These are phyloP conservation scores for Luffa acutangula DNA, from an alignment of 306 rosid genomes.

Conservation along the genomic window DNA sequence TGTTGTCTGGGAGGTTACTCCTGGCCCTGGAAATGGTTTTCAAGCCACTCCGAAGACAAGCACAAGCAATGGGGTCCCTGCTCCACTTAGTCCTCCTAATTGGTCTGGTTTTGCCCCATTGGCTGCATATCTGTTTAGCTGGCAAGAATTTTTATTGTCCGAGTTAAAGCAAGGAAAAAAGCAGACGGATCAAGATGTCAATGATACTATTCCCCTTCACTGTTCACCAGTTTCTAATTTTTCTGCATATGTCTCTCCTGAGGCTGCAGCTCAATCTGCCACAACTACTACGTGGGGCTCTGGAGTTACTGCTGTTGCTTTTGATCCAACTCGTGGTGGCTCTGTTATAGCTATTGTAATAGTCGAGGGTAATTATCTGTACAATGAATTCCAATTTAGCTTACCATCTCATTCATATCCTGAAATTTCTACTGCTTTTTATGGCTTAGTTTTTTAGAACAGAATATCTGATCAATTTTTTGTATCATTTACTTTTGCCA, in stretches of 20 bases:
- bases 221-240: slow-evolving; percentile 97
- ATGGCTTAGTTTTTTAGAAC: neutral
- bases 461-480: neutral
- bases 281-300: slow-evolving; percentile 99
- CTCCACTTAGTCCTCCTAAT: slow-evolving; percentile 54
- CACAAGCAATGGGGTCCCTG: slow-evolving; percentile 60
- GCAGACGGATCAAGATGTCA: slow-evolving; percentile 50
- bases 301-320: slow-evolving; percentile 98
- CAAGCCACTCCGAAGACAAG: slow-evolving; percentile 67
- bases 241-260: slow-evolving; percentile 98
- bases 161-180: slow-evolving; percentile 69
- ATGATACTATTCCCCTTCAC: slow-evolving; percentile 64
- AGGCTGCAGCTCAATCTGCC: slow-evolving; percentile 95
- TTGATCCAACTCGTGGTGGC: slow-evolving; percentile 95
- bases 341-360: slow-evolving; percentile 92
- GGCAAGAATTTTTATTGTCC: slow-evolving; percentile 84
- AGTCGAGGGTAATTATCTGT: slow-evolving; percentile 65
- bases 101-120: slow-evolving; percentile 91
- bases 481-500: neutral
- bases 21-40: slow-evolving; percentile 95
- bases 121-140: slow-evolving; percentile 86
- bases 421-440: neutral
- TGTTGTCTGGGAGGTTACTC: slow-evolving; percentile 98
- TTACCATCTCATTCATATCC: neutral
- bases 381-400: neutral